Conservation (phyloP, 805 yeast species). For the Candida loeiensis region DNA sequence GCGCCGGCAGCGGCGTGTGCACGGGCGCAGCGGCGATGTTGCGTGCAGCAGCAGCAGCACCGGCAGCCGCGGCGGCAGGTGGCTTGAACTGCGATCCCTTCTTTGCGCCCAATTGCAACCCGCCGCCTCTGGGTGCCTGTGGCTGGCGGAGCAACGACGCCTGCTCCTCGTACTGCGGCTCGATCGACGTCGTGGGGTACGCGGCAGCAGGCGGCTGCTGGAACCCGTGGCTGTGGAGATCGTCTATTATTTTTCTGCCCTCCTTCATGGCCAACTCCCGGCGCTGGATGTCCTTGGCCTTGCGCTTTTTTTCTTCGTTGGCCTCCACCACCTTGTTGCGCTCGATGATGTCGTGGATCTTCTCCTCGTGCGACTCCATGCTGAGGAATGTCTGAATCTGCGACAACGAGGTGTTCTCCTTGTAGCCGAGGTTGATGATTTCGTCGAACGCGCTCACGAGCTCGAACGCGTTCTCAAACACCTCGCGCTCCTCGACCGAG, state of each 20-base stretch:
- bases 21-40: slow-evolving; percentile 11
- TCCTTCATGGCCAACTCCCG: slow-evolving; percentile 62
- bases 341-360: slow-evolving; percentile 96
- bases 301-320: slow-evolving; percentile 91
- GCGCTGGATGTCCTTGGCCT: slow-evolving; percentile 86
- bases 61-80: slow-evolving; percentile 27
- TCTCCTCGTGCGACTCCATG: slow-evolving; percentile 98
- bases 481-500: slow-evolving; percentile 74
- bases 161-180: slow-evolving; percentile 14
- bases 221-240: slow-evolving; percentile 33
- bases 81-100: slow-evolving; percentile 20
- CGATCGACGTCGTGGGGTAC: slow-evolving; percentile 27
- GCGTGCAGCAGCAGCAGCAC: slow-evolving; percentile 18
- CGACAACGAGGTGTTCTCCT: slow-evolving; percentile 74
- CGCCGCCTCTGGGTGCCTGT: slow-evolving; percentile 44
- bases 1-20: slow-evolving; percentile 18
- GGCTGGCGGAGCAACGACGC: slow-evolving; percentile 13
- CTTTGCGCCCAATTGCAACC: slow-evolving; percentile 73
- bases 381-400: slow-evolving; percentile 88
- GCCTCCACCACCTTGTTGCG: slow-evolving; percentile 96
- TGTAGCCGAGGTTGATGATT: slow-evolving; percentile 82
- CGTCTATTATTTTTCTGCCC: slow-evolving; percentile 10
- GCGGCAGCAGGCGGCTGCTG: slow-evolving; percentile 23
- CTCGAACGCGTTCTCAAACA: slow-evolving; percentile 82
- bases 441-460: slow-evolving; percentile 92